phyloP scores from a whole-genome alignment of 139 green algal genomes.

The Picochlorum sp. region DNA sequence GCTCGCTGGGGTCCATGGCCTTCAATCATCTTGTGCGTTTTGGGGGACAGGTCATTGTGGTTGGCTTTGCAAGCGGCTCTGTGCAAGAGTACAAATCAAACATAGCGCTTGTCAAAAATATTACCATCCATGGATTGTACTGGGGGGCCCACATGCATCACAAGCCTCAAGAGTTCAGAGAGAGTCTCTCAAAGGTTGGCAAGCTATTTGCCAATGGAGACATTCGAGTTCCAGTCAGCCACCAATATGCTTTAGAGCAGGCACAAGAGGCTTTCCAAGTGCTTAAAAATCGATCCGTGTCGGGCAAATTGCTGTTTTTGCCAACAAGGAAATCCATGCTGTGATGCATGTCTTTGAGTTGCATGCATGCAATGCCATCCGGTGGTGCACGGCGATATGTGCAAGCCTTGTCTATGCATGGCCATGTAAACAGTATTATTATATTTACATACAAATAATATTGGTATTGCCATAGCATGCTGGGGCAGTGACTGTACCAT shows the following conservation, averaged over 20 bases:
- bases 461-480: too few relatives aligned
- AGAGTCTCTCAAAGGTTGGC: constrained; percentile 47
- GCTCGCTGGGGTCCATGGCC: constrained; percentile 46
- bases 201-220: constrained; percentile 36
- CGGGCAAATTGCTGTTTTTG: constrained; percentile 60
- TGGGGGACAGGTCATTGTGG: constrained; percentile 73
- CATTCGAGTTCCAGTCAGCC: constrained; percentile 46
- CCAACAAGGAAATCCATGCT: constrained; percentile 18
- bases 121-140: constrained; percentile 70
- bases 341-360: too few relatives aligned
- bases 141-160: constrained; percentile 65
- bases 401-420: too few relatives aligned
- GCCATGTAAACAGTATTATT: too few relatives aligned
- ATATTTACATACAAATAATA: too few relatives aligned
- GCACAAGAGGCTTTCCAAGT: constrained; percentile 44
- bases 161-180: constrained; percentile 42
- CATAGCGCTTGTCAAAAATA: constrained; percentile 80
- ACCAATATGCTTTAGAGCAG: constrained; percentile 17
- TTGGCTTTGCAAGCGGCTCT: constrained; percentile 68
- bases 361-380: neutral
- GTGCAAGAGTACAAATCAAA: constrained; percentile 71
- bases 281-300: constrained; percentile 41
- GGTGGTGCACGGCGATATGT: too few relatives aligned
- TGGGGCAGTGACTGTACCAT: too few relatives aligned
- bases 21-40: constrained; percentile 51